phyloP scores from a whole-genome alignment of 345 rosid genomes.

The Eucalyptus shirleyi region DNA sequence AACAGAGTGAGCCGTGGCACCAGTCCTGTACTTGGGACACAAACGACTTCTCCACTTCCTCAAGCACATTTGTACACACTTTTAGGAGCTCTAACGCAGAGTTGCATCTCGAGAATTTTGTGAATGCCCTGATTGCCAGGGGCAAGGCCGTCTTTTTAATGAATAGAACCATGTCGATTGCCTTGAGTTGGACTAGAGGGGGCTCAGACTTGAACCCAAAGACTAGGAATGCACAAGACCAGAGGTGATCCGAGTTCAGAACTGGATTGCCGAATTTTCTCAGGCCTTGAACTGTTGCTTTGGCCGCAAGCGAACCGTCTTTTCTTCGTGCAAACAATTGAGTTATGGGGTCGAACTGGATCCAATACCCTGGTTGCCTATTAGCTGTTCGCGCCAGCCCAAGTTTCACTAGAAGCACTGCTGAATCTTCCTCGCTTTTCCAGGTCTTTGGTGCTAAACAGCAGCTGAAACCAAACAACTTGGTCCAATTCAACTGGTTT shows the following conservation, averaged over 20 bases:
- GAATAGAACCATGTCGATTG: slow-evolving; percentile 62
- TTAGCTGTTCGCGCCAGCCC: slow-evolving; percentile 60
- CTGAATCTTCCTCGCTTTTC: slow-evolving; percentile 68
- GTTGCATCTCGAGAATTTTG: slow-evolving; percentile 76
- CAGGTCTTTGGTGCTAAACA: slow-evolving; percentile 43
- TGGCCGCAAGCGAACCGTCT: slow-evolving; percentile 44
- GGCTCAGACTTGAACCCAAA: slow-evolving; percentile 87
- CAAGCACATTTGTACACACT: slow-evolving; percentile 80
- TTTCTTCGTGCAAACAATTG: slow-evolving; percentile 50
- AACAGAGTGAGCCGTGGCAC: slow-evolving; percentile 76
- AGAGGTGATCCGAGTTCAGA: slow-evolving; percentile 58
- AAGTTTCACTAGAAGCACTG: slow-evolving; percentile 50
- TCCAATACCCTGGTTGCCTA: slow-evolving; percentile 54
- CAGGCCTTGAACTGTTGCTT: slow-evolving; percentile 52
- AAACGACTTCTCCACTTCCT: slow-evolving; percentile 89
- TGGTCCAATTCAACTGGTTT: slow-evolving; percentile 52
- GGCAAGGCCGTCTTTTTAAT: slow-evolving; percentile 81
- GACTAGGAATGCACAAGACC: slow-evolving; percentile 90
- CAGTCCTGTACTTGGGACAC: slow-evolving; percentile 81
- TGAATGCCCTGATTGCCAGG: slow-evolving; percentile 67
- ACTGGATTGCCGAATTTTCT: slow-evolving; percentile 39
- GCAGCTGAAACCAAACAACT: slow-evolving; percentile 43
- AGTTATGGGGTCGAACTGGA: slow-evolving; percentile 74
- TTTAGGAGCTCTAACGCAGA: slow-evolving; percentile 77
- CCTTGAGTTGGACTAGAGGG: slow-evolving; percentile 65